Base-by-base conservation (phyloP, 2,329 filamentous ascomycete species). In the Alternaria sp. region DNA sequence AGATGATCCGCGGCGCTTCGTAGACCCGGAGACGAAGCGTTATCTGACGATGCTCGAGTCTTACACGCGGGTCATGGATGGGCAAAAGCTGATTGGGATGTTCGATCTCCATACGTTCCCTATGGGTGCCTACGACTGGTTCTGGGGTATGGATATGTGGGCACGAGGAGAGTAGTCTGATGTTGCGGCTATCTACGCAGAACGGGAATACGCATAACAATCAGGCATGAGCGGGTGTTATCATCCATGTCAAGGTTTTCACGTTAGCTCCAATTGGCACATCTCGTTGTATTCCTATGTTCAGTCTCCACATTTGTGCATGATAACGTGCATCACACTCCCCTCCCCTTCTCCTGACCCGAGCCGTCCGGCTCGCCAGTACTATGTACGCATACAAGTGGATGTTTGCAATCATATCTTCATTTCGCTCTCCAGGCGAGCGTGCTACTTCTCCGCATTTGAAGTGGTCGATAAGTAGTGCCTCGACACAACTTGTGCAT, bases 171-270 rank as follows among this genome's bases (percentile, higher is more conserved):
- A n/a, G n/a, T n/a, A n/a, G n/a, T n/a, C n/a, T n/a, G n/a, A n/a
- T n/a, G n/a, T n/a, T n/a, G n/a, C n/a, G n/a, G n/a, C n/a, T n/a
- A n/a, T n/a, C n/a, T n/a, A n/a, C n/a, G n/a, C n/a, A n/a, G n/a
- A n/a, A n/a, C n/a, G n/a, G n/a, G n/a, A n/a, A n/a, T n/a, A n/a
- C n/a, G n/a, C n/a, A 43, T 8, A 43, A 6, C 37, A n/a, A 5
- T 2, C 15, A 11, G 37, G 6, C 6, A 18, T 43, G 7, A n/a
- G 15, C 12, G 11, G 12, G 4, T 21, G 11, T 30, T 10, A n/a
- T 18, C 1, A 23, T 1, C n/a, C 12, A 3, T 8, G 1, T 2
- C 6, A n/a, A 14, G 5, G 10, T 5, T 14, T 9, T 3, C 14
- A 30, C n/a, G 5, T 14, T 30, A 14, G n/a, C n/a, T 21, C 14